These are phyloP conservation scores for Talaromyces wortmannii DNA, from an alignment of 495 filamentous ascomycete species.

Conservation along the genomic window DNA sequence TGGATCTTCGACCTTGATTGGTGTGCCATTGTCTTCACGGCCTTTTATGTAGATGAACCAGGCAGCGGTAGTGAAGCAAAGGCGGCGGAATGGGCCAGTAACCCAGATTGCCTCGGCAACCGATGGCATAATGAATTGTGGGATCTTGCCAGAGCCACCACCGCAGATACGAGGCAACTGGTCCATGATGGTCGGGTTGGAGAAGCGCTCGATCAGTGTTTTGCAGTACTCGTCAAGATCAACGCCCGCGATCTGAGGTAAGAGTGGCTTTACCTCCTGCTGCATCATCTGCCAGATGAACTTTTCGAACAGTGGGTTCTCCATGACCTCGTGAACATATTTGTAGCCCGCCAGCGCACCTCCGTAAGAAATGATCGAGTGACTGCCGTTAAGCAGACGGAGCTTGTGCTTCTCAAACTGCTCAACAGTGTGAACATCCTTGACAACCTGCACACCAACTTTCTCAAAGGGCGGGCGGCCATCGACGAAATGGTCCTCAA, in stretches of 20 bases:
- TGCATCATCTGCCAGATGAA: conserved; percentile 43
- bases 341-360: conserved; percentile 38
- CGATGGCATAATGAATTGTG: conserved; percentile 44
- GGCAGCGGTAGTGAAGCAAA: conserved; percentile 36
- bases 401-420: conserved; percentile 45
- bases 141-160: conserved; percentile 41
- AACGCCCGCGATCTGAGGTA: conserved; percentile 37
- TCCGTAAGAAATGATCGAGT: conserved; percentile 38
- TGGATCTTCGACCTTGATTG: conserved; percentile 33
- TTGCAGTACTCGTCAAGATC: conserved; percentile 37
- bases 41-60: conserved; percentile 41
- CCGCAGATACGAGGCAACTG: conserved; percentile 38
- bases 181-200: conserved; percentile 41
- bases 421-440: conserved; percentile 36
- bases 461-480: conserved; percentile 40
- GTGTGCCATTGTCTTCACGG: conserved; percentile 31
- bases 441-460: conserved; percentile 39
- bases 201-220: conserved; percentile 41
- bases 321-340: conserved; percentile 42
- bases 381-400: conserved; percentile 39
- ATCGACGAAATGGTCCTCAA: conserved; percentile 40
- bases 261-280: conserved; percentile 38
- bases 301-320: conserved; percentile 29
- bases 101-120: conserved; percentile 41
- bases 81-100: conserved; percentile 33